These are phyloP conservation scores for Talaromyces sp. DNA, from an alignment of 2,329 filamentous ascomycete species.

Conservation along the genomic window DNA sequence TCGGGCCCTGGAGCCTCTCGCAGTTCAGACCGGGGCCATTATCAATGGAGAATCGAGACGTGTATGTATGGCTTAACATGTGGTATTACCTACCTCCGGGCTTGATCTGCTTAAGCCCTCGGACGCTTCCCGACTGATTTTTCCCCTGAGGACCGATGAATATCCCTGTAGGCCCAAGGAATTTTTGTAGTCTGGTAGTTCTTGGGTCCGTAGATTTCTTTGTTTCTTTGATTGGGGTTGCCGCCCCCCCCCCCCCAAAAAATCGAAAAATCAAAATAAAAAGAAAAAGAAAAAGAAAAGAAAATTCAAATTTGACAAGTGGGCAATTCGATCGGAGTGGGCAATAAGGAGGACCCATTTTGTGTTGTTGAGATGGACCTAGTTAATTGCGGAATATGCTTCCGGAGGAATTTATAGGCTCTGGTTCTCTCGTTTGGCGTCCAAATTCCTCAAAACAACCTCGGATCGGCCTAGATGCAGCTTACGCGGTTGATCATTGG, in stretches of 20 bases:
- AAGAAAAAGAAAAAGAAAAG: too few relatives aligned
- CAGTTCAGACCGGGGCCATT: not conserved
- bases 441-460: not conserved
- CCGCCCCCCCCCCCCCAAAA: too few relatives aligned
- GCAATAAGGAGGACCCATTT: not conserved
- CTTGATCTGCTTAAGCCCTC: not conserved
- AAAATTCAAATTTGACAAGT: not conserved
- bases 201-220: too few relatives aligned
- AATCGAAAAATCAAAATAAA: too few relatives aligned
- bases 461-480: not conserved
- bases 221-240: not conserved
- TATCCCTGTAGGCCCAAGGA: too few relatives aligned
- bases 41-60: too few relatives aligned
- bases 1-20: constrained; percentile 5
- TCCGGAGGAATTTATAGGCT: constrained; percentile 1
- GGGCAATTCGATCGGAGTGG: not conserved
- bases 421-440: not conserved
- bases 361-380: not conserved
- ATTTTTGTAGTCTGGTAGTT: too few relatives aligned
- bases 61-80: not conserved
- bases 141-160: too few relatives aligned
- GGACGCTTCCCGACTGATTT: too few relatives aligned
- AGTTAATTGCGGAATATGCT: not conserved
- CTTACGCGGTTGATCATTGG: constrained; percentile 3
- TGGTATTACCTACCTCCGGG: not conserved